Base-by-base conservation (phyloP, 805 yeast species). In the Starmerella powellii region DNA sequence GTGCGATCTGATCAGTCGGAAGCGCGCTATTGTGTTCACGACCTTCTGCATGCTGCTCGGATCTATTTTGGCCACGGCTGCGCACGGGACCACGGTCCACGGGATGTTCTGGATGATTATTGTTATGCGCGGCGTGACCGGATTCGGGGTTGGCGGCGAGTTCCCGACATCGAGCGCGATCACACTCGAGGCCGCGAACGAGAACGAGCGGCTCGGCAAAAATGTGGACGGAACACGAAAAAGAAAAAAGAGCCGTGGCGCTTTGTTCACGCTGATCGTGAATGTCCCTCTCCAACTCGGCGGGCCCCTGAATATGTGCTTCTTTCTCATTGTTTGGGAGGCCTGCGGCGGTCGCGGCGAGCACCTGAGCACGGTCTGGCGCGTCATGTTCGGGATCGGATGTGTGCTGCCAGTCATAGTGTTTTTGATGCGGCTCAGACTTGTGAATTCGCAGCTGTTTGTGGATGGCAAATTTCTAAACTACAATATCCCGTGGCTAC, bases 41-140 rank as follows among this genome's bases (percentile, higher is more conserved):
- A 78, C 85, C 1, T 49, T 65, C 4, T 64, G 78, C 41, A 68
- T 79, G 52, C 76, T 78, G 6, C 47, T 77, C 29, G 86, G 86
- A 32, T 70, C 83, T 11, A 62, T 72, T 38, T 52, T 78, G 57
- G 79, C 81, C 57, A 73, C 84, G 35, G 85, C 82, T 18, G 65
- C 86, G 11, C 81, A 78, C 51, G 87, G 86, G 29, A 54, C 66
- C 17, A 65, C 77, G 2, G 56, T 64, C 5, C 47, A 53, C 2
- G 85, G 85, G 10, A 72, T 80, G 78, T 74, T 80, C 55, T 78
- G 82, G 85, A 78, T 76, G 83, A 63, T 80, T 54, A 72, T 76
- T 35, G 74, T 80, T n/a, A 65, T 73, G 47, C 68, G 88, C 58
- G 88, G 88, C 52, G 68, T 78, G 8, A 74, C 80, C 37, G 93